Conservation (phyloP, 2,329 filamentous ascomycete species). For the Emergomyces africanus region DNA sequence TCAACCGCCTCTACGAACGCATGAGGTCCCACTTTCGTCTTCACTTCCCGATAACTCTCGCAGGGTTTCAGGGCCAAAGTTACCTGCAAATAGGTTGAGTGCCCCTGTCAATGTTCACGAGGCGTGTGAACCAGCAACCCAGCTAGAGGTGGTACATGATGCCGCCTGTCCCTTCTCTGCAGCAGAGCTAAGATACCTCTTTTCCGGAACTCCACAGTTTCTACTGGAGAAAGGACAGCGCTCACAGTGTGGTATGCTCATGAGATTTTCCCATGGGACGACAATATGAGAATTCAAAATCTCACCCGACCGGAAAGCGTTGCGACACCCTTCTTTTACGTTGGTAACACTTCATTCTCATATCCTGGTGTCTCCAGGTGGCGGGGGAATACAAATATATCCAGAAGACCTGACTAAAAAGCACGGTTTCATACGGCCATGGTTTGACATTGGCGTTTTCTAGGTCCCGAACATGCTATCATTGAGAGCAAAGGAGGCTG, state of each 20-base stretch:
- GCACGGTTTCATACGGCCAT: constrained; percentile 21
- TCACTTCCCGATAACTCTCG: neutral
- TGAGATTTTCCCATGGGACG: constrained; percentile 33
- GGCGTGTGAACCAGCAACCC: constrained; percentile 6
- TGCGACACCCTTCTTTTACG: constrained; percentile 30
- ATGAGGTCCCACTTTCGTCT: neutral
- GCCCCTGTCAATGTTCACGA: constrained; percentile 8
- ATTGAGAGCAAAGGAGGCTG: constrained; percentile 32
- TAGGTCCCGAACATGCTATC: constrained; percentile 39
- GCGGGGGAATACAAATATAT: constrained; percentile 15
- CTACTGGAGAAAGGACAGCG: constrained; percentile 31
- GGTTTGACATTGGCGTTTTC: constrained; percentile 33
- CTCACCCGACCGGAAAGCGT: constrained; percentile 28
- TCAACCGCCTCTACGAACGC: neutral
- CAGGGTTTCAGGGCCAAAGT: neutral
- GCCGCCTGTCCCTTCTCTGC: constrained; percentile 9
- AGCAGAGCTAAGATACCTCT: constrained; percentile 28
- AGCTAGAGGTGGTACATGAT: neutral
- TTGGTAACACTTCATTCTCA: constrained; percentile 33
- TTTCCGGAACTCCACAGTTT: constrained; percentile 34
- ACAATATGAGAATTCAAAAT: constrained; percentile 27
- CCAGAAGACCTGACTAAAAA: constrained; percentile 3
- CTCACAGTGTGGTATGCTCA: constrained; percentile 30
- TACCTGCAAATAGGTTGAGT: neutral
- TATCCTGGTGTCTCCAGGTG: constrained; percentile 28